Evolutionary conservation across 148 eudicot species (phyloP), one percentile per base, ranked within the genome.

Genomic region (Suaeda aralocaspica): DNA sequence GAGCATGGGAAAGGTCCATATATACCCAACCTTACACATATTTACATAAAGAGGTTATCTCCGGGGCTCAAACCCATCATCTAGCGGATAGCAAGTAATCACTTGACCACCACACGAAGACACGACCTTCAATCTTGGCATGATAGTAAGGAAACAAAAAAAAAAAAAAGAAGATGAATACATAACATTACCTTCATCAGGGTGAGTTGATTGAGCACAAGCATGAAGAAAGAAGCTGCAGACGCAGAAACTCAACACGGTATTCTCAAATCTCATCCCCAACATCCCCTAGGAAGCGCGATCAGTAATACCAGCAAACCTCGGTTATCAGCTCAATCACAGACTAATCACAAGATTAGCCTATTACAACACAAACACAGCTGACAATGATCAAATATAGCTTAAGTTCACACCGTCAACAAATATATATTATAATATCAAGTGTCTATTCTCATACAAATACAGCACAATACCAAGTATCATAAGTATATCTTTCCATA

Each of bases 141-240:
- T n/a, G n/a, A n/a, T n/a, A n/a, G 41, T 36, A 71, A 31, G 10
- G 3, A 29, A 65, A n/a, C 62, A 45, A 42, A 29, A 2, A 21
- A 11, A n/a, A 66, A 45, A 42, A 29, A 2, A 21, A 11, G 25
- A 22, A 73, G 59, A 70, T 36, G 41, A 36, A 36, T 8, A 3
- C 41, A 36, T 36, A 36, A 4, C 29, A 1, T 34, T 61, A 89
- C 95, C 91, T 87, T 89, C 85, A 44, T 59, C 41, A 28, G 89
- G 87, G 76, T 83, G 79, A 68, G 95, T 87, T 53, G 78, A 44
- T 61, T 80, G 78, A 44, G 82, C 86, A 65, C 48, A 56, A 19
- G 68, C 81, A 39, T 59, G 34, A 39, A 52, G 1, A 39, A 39
- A 2, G 61, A 30, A 36, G 36, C 52, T 31, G 31, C 31, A 36